phyloP scores from a whole-genome alignment of 768 basidiomycete genomes.

The Jaapia argillacea region DNA sequence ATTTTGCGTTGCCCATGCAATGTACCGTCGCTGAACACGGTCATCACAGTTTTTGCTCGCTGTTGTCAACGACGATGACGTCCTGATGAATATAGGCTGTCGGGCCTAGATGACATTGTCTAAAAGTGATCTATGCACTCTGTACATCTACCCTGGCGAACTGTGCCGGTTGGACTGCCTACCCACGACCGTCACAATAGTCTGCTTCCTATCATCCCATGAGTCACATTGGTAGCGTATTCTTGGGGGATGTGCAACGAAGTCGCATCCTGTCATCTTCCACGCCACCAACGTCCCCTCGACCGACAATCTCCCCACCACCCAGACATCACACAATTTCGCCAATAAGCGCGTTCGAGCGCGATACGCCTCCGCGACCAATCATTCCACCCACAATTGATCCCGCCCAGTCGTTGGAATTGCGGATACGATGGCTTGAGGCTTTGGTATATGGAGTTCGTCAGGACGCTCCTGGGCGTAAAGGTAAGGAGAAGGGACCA shows the following conservation, averaged over 20 bases:
- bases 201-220: too few relatives aligned
- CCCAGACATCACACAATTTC: constrained; percentile 11
- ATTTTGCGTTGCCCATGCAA: too few relatives aligned
- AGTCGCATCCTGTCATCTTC: constrained; percentile 47
- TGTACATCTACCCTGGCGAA: too few relatives aligned
- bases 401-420: constrained; percentile 58
- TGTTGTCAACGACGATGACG: too few relatives aligned
- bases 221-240: constrained; percentile 47
- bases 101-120: too few relatives aligned
- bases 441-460: constrained; percentile 62
- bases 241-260: constrained; percentile 69
- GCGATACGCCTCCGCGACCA: constrained; percentile 6
- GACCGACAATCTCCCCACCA: constrained; percentile 12
- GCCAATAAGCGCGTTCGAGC: constrained; percentile 4
- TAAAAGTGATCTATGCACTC: too few relatives aligned
- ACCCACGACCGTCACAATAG: too few relatives aligned
- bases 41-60: too few relatives aligned
- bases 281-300: constrained; percentile 38
- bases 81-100: too few relatives aligned
- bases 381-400: constrained; percentile 33
- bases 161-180: too few relatives aligned
- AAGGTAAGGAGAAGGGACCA: constrained; percentile 22
- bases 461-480: constrained; percentile 32
- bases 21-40: too few relatives aligned
- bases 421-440: constrained; percentile 74